Base-by-base conservation (phyloP, 176 grass and related monocot genomes). In the Carex pumila region DNA sequence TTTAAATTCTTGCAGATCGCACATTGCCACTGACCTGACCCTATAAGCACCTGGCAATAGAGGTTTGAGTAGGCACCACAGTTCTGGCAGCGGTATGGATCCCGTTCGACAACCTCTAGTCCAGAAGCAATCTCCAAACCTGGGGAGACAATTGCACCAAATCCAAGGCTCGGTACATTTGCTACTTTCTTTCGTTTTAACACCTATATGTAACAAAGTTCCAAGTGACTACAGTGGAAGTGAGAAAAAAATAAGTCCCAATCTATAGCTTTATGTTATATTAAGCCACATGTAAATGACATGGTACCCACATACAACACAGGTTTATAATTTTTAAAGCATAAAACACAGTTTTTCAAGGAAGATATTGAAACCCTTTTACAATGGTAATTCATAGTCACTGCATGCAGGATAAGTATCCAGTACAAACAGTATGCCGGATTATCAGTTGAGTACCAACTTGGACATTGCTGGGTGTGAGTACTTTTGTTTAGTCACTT, bases 11-110 rank as follows among this genome's bases (percentile, higher is more conserved):
- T 91, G 86, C 96, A 99, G 58, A 99, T 89, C 56, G 90, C 89
- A 61, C 96, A 99, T 55, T 99, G 91, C 96, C 96, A 99, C 66
- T 99, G 81, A 41, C 96, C 96, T 56, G 93, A 90, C 60, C 61
- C 80, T 15, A 93, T 75, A 65, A 81, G 61, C 66, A 99, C 76
- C 3, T 99, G 88, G 79, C 93, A 95, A 78, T 95, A 99, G 65
- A 95, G 45, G 67, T 93, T 99, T 18, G 89, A 87, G 77, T 90
- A 99, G 54, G 96, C 96, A 47, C 96, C 96, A 1, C 96, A 99
- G 49, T 88, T 95, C 6, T 92, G 80, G 67, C 96, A 99, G 47
- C 88, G 82, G 1, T 80, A 88, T 36, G 96, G 88, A 30, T 93
- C 93, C 10, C 85, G 91, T 56, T 95, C 90, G 19, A 98, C 55